Conservation (phyloP, 192 early-diverging fungal genomes). For the Pilaira anomala region DNA sequence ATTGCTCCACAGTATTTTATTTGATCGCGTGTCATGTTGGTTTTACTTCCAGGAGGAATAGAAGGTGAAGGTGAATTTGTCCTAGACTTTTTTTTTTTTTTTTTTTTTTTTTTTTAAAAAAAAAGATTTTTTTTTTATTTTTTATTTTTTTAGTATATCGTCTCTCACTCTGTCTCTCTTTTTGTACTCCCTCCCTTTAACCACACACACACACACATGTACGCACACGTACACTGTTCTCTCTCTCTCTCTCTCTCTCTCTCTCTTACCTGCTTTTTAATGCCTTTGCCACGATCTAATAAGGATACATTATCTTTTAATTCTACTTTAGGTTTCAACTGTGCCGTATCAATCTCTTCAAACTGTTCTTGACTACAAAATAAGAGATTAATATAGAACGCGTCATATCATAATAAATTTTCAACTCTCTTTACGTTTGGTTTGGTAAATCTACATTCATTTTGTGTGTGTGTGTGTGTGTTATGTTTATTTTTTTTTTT, state of each 20-base stretch:
- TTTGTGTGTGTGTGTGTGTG: no score
- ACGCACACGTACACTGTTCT: not conserved
- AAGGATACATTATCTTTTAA: conserved; percentile 8
- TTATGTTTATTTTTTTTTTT: not conserved
- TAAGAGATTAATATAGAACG: no score
- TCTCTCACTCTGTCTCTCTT: no score
- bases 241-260: not conserved
- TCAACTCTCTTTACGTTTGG: no score
- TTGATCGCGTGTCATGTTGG: conserved; percentile 73
- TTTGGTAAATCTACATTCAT: no score
- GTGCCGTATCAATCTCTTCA: not conserved
- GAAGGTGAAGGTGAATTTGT: conserved; percentile 22
- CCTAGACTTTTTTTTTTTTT: not conserved
- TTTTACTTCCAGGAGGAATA: conserved; percentile 23
- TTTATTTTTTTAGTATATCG: no score
- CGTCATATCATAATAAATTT: no score
- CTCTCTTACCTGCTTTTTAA: not conserved
- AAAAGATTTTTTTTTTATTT: no score
- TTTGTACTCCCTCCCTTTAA: no score
- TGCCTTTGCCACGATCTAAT: conserved; percentile 7
- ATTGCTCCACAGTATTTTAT: conserved; percentile 78
- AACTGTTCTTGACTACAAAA: not conserved
- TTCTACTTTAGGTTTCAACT: not conserved
- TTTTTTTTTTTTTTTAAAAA: not conserved
- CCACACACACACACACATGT: no score